Evolutionary conservation across 768 basidiomycete genomes (phyloP).

Genomic region (Russula olivacea): DNA sequence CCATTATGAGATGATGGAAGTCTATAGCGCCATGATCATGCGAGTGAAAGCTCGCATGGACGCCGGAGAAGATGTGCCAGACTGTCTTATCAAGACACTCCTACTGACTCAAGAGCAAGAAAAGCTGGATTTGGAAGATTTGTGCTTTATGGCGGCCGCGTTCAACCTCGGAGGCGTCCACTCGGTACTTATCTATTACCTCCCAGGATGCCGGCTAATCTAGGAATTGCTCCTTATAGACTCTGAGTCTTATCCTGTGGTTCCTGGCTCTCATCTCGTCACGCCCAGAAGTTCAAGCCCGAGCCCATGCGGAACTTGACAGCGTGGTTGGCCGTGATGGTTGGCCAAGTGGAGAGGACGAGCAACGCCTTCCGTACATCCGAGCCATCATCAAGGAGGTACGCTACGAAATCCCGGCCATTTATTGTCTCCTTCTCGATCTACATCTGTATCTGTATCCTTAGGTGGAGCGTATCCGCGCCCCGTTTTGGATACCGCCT

Average conservation of each 20-base stretch:
- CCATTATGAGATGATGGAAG: constrained; percentile 32
- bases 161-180: constrained; percentile 36
- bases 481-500: constrained; percentile 31
- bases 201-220: constrained; percentile 4
- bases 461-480: constrained; percentile 27
- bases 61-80: constrained; percentile 32
- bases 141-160: constrained; percentile 33
- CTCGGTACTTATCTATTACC: constrained; percentile 25
- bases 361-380: constrained; percentile 28
- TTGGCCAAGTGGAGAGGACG: constrained; percentile 28
- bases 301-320: constrained; percentile 31
- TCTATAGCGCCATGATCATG: constrained; percentile 34
- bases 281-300: constrained; percentile 29
- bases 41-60: constrained; percentile 31
- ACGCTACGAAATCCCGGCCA: not conserved
- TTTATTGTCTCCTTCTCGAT: too few species aligned
- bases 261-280: constrained; percentile 27
- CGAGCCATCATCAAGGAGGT: constrained; percentile 31
- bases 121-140: constrained; percentile 32
- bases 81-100: constrained; percentile 34
- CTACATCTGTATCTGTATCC: not conserved
- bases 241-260: constrained; percentile 34
- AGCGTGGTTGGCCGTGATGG: constrained; percentile 26
- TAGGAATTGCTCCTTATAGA: constrained; percentile 29
- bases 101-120: constrained; percentile 31